Conservation (phyloP, 805 yeast genomes). For the Spathaspora girioi region DNA sequence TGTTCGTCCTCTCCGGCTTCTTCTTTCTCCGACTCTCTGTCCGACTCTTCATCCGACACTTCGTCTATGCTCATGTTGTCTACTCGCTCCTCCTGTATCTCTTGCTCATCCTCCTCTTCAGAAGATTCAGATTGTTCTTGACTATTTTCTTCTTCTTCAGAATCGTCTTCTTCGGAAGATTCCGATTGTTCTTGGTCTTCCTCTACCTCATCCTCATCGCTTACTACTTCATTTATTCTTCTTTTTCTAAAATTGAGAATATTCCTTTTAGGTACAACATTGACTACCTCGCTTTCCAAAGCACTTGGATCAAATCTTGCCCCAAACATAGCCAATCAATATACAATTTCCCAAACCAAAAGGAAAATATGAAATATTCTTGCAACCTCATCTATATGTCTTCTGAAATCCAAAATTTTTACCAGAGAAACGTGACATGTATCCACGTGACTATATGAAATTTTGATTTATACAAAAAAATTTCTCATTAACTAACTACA, state of each 20-base stretch:
- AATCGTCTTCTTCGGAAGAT: neutral
- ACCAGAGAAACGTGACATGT: neutral
- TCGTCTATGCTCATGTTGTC: conserved; percentile 8
- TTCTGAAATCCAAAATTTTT: neutral
- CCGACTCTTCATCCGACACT: neutral
- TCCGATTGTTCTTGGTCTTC: conserved; percentile 4
- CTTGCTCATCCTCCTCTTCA: conserved; percentile 5
- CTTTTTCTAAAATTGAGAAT: conserved; percentile 4
- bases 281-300: neutral
- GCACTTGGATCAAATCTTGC: conserved; percentile 55
- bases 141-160: neutral
- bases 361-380: neutral
- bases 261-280: neutral
- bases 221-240: conserved; percentile 2
- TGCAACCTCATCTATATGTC: neutral
- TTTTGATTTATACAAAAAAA: neutral
- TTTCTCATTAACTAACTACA: neutral
- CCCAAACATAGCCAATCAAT: conserved; percentile 49
- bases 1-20: neutral
- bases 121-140: neutral
- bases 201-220: conserved; percentile 4
- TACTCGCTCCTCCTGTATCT: conserved; percentile 2
- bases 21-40: neutral
- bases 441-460: neutral
- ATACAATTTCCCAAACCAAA: too few relatives aligned